Evolutionary conservation across 495 filamentous ascomycete genomes (phyloP), one percentile per base, ranked within the genome.

Genomic region (Penicillium pancosmium): DNA sequence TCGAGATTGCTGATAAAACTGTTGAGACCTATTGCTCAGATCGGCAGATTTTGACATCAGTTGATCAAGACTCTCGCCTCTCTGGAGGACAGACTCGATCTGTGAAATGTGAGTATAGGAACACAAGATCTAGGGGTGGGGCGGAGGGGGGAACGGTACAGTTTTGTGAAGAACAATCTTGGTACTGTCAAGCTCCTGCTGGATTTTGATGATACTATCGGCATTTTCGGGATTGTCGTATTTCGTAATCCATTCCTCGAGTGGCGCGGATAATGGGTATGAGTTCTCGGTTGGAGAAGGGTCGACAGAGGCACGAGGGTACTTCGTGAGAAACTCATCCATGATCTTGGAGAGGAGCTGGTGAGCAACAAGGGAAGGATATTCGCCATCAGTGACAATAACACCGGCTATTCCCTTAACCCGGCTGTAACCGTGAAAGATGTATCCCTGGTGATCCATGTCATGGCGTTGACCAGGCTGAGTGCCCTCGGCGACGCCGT

Each of bases 141-240:
- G 27, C 27, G 6, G 27, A 7, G 27, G 0, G 27, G 55, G 64
- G 61, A 27, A 25, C 41, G 60, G 19, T 70, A 78, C 75, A n/a
- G 91, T 94, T 85, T 97, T 95, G 76, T 97, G 92, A 57, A 98
- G 82, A 46, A 96, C 87, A 69, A 97, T 94, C 86, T 97, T 98
- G 55, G 95, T 98, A 82, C 97, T 92, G 63, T 97, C 92, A 60
- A 98, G 81, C 77, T 98, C 93, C 77, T 91, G 88, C 78, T 98
- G 95, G 64, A 98, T 97, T 82, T 89, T 93, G 82, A 91, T 84
- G 66, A 96, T 94, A 75, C 85, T 91, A 75, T 92, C 92, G 52
- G 92, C 93, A 73, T 95, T 84, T 71, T 84, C 78, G 23, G 93
- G 91, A 69, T 96, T 89, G 77, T 97, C 93, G 73, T 92, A 96